phyloP scores from a whole-genome alignment of 1,284 basidiomycete species.

The Ustilago xerochloae region DNA sequence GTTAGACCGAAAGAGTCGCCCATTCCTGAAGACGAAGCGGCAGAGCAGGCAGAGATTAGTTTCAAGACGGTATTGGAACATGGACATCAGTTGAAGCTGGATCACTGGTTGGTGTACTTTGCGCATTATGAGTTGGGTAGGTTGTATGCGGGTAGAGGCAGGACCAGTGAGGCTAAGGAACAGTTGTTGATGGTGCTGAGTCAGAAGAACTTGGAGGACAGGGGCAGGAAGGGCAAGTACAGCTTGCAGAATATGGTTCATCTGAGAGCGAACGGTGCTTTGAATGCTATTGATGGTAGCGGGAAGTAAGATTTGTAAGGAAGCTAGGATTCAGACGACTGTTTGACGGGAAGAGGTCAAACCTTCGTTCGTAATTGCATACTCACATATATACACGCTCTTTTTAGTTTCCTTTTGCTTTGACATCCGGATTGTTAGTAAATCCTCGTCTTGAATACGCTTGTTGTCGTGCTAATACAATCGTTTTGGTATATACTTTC shows the following conservation, averaged over 20 bases:
- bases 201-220: constrained; percentile 62
- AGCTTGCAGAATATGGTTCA: constrained; percentile 67
- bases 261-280: constrained; percentile 61
- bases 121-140: constrained; percentile 66
- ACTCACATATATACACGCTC: neutral
- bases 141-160: constrained; percentile 50
- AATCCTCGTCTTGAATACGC: neutral
- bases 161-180: constrained; percentile 46
- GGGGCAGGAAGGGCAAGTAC: constrained; percentile 65
- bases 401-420: neutral
- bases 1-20: constrained; percentile 43
- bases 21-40: constrained; percentile 57
- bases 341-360: neutral
- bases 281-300: constrained; percentile 47
- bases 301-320: constrained; percentile 13
- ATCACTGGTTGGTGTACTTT: constrained; percentile 68
- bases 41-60: constrained; percentile 56
- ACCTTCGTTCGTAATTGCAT: too few species aligned
- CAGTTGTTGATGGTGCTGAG: constrained; percentile 59
- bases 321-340: too few species aligned
- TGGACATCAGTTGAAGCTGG: constrained; percentile 51
- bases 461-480: constrained; percentile 3
- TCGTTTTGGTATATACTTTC: neutral
- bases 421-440: too few species aligned
- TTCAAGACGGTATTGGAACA: constrained; percentile 58